These are phyloP conservation scores for Cephaloascus albidus DNA, from an alignment of 805 yeast species.

Conservation along the genomic window DNA sequence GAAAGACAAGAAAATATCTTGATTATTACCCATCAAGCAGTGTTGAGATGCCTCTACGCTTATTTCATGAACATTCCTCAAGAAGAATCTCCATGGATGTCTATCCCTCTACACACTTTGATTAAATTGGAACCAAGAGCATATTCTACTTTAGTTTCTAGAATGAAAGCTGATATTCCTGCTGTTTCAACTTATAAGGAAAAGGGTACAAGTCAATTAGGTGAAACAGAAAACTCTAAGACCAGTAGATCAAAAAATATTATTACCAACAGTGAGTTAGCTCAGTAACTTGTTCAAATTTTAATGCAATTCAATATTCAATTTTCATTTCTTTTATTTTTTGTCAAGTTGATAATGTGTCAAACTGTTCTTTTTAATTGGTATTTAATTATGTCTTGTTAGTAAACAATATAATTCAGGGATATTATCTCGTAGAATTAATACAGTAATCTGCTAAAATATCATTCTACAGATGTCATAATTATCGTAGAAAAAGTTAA, in stretches of 20 bases:
- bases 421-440: too few species aligned
- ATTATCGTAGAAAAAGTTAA: too few species aligned
- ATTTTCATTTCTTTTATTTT: too few species aligned
- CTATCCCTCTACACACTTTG: constrained; percentile 91
- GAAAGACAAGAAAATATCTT: constrained; percentile 95
- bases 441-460: too few species aligned
- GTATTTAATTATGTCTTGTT: too few species aligned
- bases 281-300: not conserved
- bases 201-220: constrained; percentile 72
- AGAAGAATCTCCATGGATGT: constrained; percentile 98
- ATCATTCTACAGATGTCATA: too few species aligned
- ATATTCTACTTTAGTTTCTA: constrained; percentile 76
- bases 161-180: constrained; percentile 93
- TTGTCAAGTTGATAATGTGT: too few species aligned
- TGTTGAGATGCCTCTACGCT: constrained; percentile 90
- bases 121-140: constrained; percentile 95
- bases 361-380: too few species aligned
- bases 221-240: constrained; percentile 32
- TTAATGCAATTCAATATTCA: too few species aligned
- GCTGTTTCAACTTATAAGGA: constrained; percentile 96
- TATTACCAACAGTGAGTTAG: constrained; percentile 15
- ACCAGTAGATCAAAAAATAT: constrained; percentile 39
- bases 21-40: constrained; percentile 97
- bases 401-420: too few species aligned
- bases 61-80: constrained; percentile 98